Evolutionary conservation across 192 early-diverging fungal species (phyloP).

Genomic region (Entomortierella parvispora): DNA sequence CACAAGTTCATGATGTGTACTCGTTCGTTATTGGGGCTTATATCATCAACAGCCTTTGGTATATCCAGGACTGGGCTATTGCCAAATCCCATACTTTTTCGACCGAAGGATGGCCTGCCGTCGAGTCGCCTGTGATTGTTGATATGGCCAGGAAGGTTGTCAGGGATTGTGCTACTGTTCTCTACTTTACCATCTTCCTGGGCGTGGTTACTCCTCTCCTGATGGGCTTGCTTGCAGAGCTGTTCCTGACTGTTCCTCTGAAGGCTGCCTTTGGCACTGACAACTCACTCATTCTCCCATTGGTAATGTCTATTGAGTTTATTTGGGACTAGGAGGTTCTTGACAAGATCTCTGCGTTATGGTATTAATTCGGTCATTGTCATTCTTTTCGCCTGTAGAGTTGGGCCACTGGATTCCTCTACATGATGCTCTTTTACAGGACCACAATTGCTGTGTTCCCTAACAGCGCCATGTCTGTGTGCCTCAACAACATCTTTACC

Average conservation of each 20-base stretch:
- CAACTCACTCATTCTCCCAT: conserved; percentile 45
- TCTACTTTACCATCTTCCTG: conserved; percentile 63
- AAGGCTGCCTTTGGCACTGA: conserved; percentile 44
- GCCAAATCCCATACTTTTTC: conserved; percentile 22
- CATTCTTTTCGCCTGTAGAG: conserved; percentile 55
- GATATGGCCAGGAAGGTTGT: conserved; percentile 16
- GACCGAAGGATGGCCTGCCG: conserved; percentile 1
- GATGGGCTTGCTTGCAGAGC: conserved; percentile 74
- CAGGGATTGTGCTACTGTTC: conserved; percentile 47
- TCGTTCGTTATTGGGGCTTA: conserved; percentile 77
- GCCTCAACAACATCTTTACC: conserved; percentile 23
- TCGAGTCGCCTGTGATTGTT: conserved; percentile 11
- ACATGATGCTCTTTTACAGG: conserved; percentile 70
- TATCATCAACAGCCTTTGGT: conserved; percentile 43
- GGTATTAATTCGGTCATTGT: not conserved
- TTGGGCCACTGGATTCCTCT: conserved; percentile 78
- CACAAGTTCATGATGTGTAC: conserved; percentile 82
- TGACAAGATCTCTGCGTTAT: conserved; percentile 1
- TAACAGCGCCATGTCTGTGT: conserved; percentile 45
- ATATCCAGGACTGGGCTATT: conserved; percentile 43
- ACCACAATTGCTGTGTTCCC: conserved; percentile 58
- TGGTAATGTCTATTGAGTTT: conserved; percentile 16
- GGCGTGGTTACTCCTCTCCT: conserved; percentile 76
- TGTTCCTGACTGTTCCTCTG: conserved; percentile 77
- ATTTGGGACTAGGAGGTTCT: not conserved